Conservation (phyloP, 371 early-diverging fungal genomes). For the Dichotomocladium elegans region DNA sequence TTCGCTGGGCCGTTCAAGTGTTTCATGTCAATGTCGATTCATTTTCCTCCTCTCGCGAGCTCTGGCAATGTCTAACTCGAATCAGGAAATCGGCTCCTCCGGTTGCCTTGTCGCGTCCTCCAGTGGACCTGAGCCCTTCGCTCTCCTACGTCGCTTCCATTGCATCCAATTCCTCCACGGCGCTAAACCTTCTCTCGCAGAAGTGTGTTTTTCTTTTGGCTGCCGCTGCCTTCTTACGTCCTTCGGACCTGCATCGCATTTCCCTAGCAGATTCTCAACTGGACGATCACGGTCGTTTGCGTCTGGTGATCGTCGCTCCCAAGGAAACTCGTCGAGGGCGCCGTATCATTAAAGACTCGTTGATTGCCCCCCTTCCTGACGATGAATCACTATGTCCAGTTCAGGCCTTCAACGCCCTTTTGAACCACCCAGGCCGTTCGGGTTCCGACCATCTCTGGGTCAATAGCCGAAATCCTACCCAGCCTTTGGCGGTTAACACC, state of each 20-base stretch:
- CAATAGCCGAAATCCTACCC: too few relatives aligned
- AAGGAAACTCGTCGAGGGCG: slow-evolving; percentile 4
- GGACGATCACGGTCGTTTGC: not conserved
- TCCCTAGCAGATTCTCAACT: not conserved
- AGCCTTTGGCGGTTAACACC: not conserved
- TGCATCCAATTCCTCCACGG: not conserved
- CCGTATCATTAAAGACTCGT: not conserved
- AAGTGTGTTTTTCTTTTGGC: slow-evolving; percentile 4
- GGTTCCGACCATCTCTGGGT: not conserved
- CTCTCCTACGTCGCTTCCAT: not conserved
- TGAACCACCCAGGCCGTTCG: not conserved
- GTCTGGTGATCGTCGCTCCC: slow-evolving; percentile 47
- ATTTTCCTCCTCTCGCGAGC: not conserved
- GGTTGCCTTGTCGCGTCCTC: not conserved
- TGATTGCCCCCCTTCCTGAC: not conserved
- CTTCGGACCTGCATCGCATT: slow-evolving; percentile 4
- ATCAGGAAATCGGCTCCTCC: slow-evolving; percentile 1
- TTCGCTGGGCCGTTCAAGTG: not conserved
- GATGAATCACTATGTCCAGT: not conserved
- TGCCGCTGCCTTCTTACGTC: slow-evolving; percentile 1
- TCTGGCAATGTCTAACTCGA: not conserved
- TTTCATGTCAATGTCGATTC: not conserved
- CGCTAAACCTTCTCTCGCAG: not conserved
- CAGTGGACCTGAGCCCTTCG: not conserved
- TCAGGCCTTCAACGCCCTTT: not conserved